Conservation (phyloP, 495 filamentous ascomycete genomes). For the Penicillium salamii region DNA sequence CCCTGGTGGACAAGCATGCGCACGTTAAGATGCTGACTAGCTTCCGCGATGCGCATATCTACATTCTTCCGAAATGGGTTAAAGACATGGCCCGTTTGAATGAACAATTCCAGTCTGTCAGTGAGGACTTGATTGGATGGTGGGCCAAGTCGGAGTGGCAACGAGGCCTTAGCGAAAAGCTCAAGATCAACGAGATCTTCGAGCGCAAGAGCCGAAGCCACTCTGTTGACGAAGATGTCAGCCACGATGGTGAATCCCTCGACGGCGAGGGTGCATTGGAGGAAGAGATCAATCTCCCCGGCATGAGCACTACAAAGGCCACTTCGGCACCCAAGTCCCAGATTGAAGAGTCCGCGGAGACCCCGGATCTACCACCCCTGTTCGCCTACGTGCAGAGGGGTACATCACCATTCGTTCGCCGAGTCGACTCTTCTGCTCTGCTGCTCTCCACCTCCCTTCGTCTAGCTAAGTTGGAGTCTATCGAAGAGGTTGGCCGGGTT, state of each 20-base stretch:
- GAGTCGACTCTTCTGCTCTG: conserved; percentile 81
- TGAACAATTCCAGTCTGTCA: conserved; percentile 76
- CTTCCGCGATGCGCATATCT: conserved; percentile 86
- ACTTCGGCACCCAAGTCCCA: conserved; percentile 17
- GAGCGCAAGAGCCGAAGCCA: conserved; percentile 24
- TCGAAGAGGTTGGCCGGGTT: conserved; percentile 59
- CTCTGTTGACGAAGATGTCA: conserved; percentile 32
- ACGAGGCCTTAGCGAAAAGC: conserved; percentile 69
- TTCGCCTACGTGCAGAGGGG: conserved; percentile 70
- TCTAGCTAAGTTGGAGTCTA: conserved; percentile 71
- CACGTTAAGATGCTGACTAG: conserved; percentile 73
- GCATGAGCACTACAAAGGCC: conserved; percentile 55
- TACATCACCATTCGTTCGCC: conserved; percentile 64
- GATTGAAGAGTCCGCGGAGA: conserved; percentile 13
- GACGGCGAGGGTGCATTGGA: conserved; percentile 23
- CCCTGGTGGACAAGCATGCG: conserved; percentile 66
- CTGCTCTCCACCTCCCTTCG: conserved; percentile 79
- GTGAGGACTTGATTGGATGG: conserved; percentile 90
- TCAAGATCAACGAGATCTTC: conserved; percentile 68
- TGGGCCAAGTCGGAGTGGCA: conserved; percentile 96
- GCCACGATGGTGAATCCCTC: conserved; percentile 40
- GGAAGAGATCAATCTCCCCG: conserved; percentile 60
- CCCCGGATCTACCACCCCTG: conserved; percentile 56
- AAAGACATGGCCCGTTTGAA: conserved; percentile 75
- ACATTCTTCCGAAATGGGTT: conserved; percentile 90